Percentiles rank a stretch among this genome's conserved stretches.
Evolutionary conservation across 108 stramenopile genomes (phyloP).

Genomic region (Heterococcus sp.): DNA sequence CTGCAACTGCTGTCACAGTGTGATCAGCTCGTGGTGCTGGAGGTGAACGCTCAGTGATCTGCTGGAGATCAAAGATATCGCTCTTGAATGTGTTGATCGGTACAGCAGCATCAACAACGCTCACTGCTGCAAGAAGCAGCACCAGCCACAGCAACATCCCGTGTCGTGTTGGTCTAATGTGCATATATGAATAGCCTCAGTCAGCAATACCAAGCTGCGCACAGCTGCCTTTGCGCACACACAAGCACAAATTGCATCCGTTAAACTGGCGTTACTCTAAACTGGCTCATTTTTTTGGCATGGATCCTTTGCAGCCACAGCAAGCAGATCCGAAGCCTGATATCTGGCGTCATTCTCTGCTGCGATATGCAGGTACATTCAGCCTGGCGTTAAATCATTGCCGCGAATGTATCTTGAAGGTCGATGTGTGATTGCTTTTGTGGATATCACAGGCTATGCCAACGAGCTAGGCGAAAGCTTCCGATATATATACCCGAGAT

Average conservation of each 20-base stretch:
- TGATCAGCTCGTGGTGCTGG: background rate
- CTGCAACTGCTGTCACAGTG: background rate
- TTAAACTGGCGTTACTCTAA: background rate
- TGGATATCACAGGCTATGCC: too few relatives aligned
- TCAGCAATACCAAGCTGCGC: background rate
- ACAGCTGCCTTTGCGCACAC: background rate
- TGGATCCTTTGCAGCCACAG: background rate
- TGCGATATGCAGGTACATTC: slow-evolving; percentile 29
- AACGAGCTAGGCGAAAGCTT: slow-evolving; percentile 63
- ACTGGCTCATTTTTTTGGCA: background rate
- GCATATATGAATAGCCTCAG: background rate
- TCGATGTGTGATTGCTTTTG: too few relatives aligned
- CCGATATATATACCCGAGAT: slow-evolving; percentile 31
- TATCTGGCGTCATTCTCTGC: slow-evolving; percentile 27
- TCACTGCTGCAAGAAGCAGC: too few relatives aligned
- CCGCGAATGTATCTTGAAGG: too few relatives aligned
- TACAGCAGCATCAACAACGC: too few relatives aligned
- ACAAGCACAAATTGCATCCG: background rate
- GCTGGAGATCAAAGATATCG: background rate
- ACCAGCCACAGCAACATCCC: background rate
- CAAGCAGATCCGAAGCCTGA: background rate
- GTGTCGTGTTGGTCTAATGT: too few relatives aligned
- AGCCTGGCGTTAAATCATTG: too few relatives aligned
- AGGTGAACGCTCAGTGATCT: background rate
- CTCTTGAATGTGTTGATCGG: background rate